Evolutionary conservation across 768 basidiomycete genomes (phyloP).

Genomic region (Collybiopsis luxurians): DNA sequence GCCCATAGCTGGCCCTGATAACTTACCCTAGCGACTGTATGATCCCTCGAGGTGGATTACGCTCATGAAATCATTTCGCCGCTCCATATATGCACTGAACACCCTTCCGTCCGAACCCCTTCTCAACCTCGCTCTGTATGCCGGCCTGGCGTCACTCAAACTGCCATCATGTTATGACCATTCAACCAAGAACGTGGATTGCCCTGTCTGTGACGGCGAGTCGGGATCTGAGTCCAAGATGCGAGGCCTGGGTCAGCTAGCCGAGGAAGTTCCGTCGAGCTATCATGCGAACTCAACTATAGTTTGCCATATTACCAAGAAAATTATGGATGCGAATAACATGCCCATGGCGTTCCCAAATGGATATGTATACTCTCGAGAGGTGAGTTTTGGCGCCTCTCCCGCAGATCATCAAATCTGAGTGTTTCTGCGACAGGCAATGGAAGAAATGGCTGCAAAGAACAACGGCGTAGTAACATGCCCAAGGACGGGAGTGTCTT

Average conservation of each 20-base stretch:
- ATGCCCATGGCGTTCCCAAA: slow-evolving; percentile 90
- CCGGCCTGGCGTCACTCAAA: slow-evolving; percentile 88
- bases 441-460: slow-evolving; percentile 83
- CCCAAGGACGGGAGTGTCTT: slow-evolving; percentile 67
- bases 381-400: slow-evolving; percentile 48
- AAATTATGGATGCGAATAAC: slow-evolving; percentile 94
- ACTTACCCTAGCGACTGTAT: slow-evolving; percentile 66
- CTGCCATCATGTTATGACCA: slow-evolving; percentile 77
- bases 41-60: slow-evolving; percentile 74
- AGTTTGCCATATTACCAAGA: slow-evolving; percentile 86
- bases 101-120: slow-evolving; percentile 85
- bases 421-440: slow-evolving; percentile 49
- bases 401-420: slow-evolving; percentile 7
- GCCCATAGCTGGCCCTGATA: slow-evolving; percentile 4
- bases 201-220: slow-evolving; percentile 83
- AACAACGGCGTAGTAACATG: slow-evolving; percentile 81
- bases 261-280: slow-evolving; percentile 83
- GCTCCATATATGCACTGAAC: slow-evolving; percentile 85
- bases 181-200: slow-evolving; percentile 71
- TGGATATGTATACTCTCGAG: slow-evolving; percentile 90
- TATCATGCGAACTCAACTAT: slow-evolving; percentile 97
- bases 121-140: slow-evolving; percentile 84
- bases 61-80: slow-evolving; percentile 76
- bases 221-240: slow-evolving; percentile 24
- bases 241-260: slow-evolving; percentile 57